Base-by-base conservation (phyloP, 495 filamentous ascomycete species). In the Podospora anserina region DNA sequence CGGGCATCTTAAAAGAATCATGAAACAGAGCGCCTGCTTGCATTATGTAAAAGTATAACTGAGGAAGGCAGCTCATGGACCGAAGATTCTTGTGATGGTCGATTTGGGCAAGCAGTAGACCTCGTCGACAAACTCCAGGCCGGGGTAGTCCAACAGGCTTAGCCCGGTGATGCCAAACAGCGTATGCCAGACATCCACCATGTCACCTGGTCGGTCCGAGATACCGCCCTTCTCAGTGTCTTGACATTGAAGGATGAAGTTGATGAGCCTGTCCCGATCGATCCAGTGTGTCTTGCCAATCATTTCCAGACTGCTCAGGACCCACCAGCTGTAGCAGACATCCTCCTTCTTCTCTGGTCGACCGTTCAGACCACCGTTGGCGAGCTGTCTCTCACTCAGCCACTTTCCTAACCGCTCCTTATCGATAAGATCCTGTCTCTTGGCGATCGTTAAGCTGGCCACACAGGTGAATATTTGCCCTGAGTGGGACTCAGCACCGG, bases 271-370 rank as follows among this genome's bases (percentile, higher is more conserved):
- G 66, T 89, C 82, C 32, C 85, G 83, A 80, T 97, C 90, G 72
- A 99, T 94, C 95, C 95, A 99, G 77, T 96, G 88, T 54, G 93
- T 82, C 68, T 90, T 87, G 63, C 86, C 91, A 68, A 98, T 91
- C 88, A 97, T 97, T 27, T 88, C 90, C 68, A 99, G 77, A 76
- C 93, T 97, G 72, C 89, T 91, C 65, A 90, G 78, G 27, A 97
- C 95, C 95, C 95, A 99, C 95, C 95, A 99, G 75, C 91, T 96
- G 78, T 99, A 99, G 79, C 95, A 99, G 6, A 96, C 93, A 81
- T 99, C 96, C 77, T 94, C 93, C 64, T 93, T 81, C 81, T 99
- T 99, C 80, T 98, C 96, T 0, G 95, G 95, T 62, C 95, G 85
- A 3, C 95, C 95, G 74, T 98, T 99, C 32, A 99, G 80, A 4